Percentiles rank a stretch among this genome's conserved stretches.
These are phyloP conservation scores for Curvularia sp. DNA, from an alignment of 2,329 filamentous ascomycete species.

Conservation along the genomic window DNA sequence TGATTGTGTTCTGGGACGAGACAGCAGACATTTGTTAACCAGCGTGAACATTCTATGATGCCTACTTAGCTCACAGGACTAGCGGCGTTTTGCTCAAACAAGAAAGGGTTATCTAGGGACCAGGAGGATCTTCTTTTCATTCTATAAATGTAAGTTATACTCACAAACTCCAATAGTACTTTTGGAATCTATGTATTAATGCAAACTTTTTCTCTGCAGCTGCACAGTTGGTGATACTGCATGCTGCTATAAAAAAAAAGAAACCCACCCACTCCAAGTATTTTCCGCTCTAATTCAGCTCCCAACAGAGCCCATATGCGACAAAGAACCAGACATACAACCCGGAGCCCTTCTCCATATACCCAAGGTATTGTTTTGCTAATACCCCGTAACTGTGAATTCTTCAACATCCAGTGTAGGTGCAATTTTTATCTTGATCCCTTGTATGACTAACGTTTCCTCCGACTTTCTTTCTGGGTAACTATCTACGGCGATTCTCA, in stretches of 20 bases:
- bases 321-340: not conserved
- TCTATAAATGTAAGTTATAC: slow-evolving; percentile 29
- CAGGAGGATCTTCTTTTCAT: slow-evolving; percentile 8
- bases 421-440: not conserved
- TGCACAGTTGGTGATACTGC: slow-evolving; percentile 13
- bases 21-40: not conserved
- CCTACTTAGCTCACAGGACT: not conserved
- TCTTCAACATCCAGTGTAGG: not conserved
- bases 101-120: not conserved
- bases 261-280: not conserved
- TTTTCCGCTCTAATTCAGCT: not conserved
- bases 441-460: not conserved
- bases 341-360: not conserved
- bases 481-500: not conserved
- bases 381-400: not conserved
- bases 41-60: not conserved
- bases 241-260: not conserved
- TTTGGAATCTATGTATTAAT: slow-evolving; percentile 31
- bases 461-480: not conserved
- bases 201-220: slow-evolving; percentile 8
- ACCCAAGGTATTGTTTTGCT: not conserved
- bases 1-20: slow-evolving; percentile 6
- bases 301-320: not conserved
- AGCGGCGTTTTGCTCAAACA: not conserved
- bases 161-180: slow-evolving; percentile 24